phyloP scores from a whole-genome alignment of 2,329 filamentous ascomycete genomes.

The Colletotrichum sp. region DNA sequence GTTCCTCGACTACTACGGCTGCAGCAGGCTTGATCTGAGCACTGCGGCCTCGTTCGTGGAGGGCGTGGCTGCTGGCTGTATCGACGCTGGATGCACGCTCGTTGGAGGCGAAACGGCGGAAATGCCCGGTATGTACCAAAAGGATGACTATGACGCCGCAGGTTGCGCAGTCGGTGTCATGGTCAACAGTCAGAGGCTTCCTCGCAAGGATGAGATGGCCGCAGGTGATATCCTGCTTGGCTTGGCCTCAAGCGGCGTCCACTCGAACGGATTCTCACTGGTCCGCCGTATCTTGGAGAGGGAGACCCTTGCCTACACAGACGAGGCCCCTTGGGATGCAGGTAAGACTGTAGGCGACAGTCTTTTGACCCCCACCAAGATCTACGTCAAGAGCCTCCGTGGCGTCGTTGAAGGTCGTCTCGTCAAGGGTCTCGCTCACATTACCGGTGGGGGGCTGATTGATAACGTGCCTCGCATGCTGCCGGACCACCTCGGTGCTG shows the following conservation, averaged over 20 bases:
- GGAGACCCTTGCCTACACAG: conserved; percentile 73
- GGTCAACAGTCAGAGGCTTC: conserved; percentile 71
- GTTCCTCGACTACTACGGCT: conserved; percentile 98
- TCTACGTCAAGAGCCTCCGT: conserved; percentile 88
- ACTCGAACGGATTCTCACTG: conserved; percentile 98
- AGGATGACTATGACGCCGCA: conserved; percentile 90
- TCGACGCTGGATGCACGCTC: conserved; percentile 82
- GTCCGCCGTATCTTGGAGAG: conserved; percentile 85
- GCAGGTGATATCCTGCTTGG: conserved; percentile 87
- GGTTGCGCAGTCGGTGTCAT: conserved; percentile 91
- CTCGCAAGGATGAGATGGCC: conserved; percentile 76
- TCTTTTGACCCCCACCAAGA: conserved; percentile 87
- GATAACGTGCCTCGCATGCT: conserved; percentile 97
- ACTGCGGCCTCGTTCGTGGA: conserved; percentile 86
- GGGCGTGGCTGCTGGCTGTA: conserved; percentile 88
- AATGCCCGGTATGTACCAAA: conserved; percentile 94
- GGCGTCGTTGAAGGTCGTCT: conserved; percentile 65
- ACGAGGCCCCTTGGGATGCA: conserved; percentile 77
- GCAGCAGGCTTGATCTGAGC: conserved; percentile 81
- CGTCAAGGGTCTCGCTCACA: conserved; percentile 94
- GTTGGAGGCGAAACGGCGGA: conserved; percentile 98
- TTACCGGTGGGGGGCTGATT: conserved; percentile 90
- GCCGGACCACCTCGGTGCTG: conserved; percentile 76
- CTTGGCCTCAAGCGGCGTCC: conserved; percentile 82
- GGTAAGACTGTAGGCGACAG: conserved; percentile 71